A percentile compares a stretch with the other conserved stretches of the same genome.
Evolutionary conservation across 768 basidiomycete species (phyloP).

Genomic region (Flagelloscypha sp.): DNA sequence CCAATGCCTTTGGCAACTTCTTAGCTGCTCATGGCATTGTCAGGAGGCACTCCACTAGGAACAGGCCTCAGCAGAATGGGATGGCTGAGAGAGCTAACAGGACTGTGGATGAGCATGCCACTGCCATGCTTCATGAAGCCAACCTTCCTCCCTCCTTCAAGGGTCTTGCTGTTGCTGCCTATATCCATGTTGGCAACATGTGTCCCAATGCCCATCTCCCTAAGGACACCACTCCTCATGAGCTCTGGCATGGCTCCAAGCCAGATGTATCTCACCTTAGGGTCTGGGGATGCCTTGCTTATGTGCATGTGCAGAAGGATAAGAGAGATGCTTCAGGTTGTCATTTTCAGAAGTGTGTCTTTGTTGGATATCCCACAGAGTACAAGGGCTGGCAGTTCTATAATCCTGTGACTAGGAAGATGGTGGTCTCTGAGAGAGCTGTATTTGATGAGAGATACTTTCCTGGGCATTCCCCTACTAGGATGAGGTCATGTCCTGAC

Average conservation of each 20-base stretch:
- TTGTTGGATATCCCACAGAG: slow-evolving; percentile 18
- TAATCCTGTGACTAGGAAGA: slow-evolving; percentile 3
- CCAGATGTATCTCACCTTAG: slow-evolving; percentile 14
- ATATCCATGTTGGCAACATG: slow-evolving; percentile 10
- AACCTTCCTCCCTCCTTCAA: slow-evolving; percentile 9
- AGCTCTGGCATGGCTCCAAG: slow-evolving; percentile 4
- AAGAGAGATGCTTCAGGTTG: slow-evolving; percentile 11
- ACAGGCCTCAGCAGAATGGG: slow-evolving; percentile 11
- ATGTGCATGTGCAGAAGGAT: slow-evolving; percentile 19
- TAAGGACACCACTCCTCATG: slow-evolving; percentile 7
- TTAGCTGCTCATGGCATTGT: too few species aligned
- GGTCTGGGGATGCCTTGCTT: slow-evolving; percentile 19
- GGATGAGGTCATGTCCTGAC: too few species aligned
- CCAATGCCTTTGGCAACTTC: too few species aligned
- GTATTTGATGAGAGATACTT: slow-evolving; percentile 15
- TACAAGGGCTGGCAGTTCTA: slow-evolving; percentile 19
- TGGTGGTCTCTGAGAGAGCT: slow-evolving; percentile 1
- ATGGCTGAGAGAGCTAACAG: slow-evolving; percentile 15
- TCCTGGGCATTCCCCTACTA: too few species aligned
- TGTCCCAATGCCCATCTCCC: slow-evolving; percentile 5
- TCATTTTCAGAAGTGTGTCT: slow-evolving; percentile 19
- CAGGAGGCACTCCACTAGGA: slow-evolving; percentile 5
- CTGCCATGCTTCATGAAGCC: slow-evolving; percentile 9
- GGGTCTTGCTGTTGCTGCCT: slow-evolving; percentile 3
- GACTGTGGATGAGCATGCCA: slow-evolving; percentile 6